Conservation (phyloP, 2,329 filamentous ascomycete species). For the Alternaria angustiovoidea region DNA sequence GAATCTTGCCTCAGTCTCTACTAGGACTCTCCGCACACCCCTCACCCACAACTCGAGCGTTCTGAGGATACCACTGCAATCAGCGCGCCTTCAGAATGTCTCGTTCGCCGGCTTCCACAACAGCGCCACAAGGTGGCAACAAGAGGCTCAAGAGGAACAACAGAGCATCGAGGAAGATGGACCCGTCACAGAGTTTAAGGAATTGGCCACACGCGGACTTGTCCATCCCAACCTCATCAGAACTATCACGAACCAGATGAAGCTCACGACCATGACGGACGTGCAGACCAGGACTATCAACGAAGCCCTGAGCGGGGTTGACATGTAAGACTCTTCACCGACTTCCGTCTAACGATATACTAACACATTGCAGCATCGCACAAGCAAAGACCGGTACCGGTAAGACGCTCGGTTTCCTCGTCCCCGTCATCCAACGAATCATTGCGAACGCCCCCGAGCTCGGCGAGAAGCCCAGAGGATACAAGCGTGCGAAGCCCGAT, state of each 20-base stretch:
- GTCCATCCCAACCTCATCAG: slow-evolving; percentile 72
- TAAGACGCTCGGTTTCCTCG: slow-evolving; percentile 92
- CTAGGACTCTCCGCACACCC: slow-evolving; percentile 35
- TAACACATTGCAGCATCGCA: slow-evolving; percentile 63
- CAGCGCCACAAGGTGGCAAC: slow-evolving; percentile 46
- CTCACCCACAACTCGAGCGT: slow-evolving; percentile 30
- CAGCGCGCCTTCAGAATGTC: slow-evolving; percentile 29
- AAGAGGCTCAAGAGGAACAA: slow-evolving; percentile 40
- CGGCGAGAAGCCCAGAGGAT: slow-evolving; percentile 54
- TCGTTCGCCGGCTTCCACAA: slow-evolving; percentile 50
- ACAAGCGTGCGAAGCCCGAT: slow-evolving; percentile 54
- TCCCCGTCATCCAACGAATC: slow-evolving; percentile 85
- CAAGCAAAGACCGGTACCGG: slow-evolving; percentile 97
- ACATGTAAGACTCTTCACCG: slow-evolving; percentile 72
- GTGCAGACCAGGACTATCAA: slow-evolving; percentile 88
- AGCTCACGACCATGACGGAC: slow-evolving; percentile 86
- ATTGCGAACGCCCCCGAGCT: slow-evolving; percentile 70
- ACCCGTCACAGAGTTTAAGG: slow-evolving; percentile 54
- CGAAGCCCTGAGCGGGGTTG: slow-evolving; percentile 78
- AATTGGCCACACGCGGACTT: slow-evolving; percentile 55
- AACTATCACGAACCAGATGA: slow-evolving; percentile 75
- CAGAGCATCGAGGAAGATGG: slow-evolving; percentile 28
- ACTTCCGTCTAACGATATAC: not conserved
- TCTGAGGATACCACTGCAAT: slow-evolving; percentile 26
- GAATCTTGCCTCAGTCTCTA: slow-evolving; percentile 35